A percentile compares a stretch with the other conserved stretches of the same genome.
phyloP scores from a whole-genome alignment of 768 basidiomycete species.

The Lentinula raphanica region DNA sequence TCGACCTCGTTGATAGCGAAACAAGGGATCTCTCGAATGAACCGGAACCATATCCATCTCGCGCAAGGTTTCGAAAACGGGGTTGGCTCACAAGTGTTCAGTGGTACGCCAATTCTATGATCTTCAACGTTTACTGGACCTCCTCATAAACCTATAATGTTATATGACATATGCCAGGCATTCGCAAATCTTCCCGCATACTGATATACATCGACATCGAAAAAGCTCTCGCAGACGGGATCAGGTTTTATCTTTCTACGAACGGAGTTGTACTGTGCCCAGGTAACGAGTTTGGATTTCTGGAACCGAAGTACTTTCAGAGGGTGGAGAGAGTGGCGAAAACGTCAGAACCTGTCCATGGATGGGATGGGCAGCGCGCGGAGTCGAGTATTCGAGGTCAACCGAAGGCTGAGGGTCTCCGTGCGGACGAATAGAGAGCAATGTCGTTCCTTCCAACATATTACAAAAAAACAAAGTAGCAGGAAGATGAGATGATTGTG shows the following conservation, averaged over 20 bases:
- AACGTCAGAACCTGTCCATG: constrained; percentile 1
- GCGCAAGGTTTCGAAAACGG: constrained; percentile 52
- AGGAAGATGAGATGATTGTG: background rate
- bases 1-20: constrained; percentile 47
- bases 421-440: no score
- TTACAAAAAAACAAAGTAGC: no score
- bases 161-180: constrained; percentile 11
- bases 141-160: background rate
- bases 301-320: constrained; percentile 49
- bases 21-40: constrained; percentile 60
- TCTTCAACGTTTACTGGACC: no score
- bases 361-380: background rate
- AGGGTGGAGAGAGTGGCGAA: constrained; percentile 36
- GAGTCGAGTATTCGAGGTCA: background rate
- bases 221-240: constrained; percentile 44
- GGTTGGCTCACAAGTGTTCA: constrained; percentile 47
- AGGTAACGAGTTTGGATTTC: constrained; percentile 51
- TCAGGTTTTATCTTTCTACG: constrained; percentile 51
- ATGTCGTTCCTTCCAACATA: no score
- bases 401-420: background rate
- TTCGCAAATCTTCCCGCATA: constrained; percentile 55
- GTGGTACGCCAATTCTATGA: background rate
- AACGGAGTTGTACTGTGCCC: constrained; percentile 70
- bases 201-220: constrained; percentile 63
- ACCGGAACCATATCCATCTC: constrained; percentile 69